A percentile compares a stretch with the other conserved stretches of the same genome.
Evolutionary conservation across 1,139 yeast genomes (phyloP).

Genomic region (Sugiyamaella paludigena): DNA sequence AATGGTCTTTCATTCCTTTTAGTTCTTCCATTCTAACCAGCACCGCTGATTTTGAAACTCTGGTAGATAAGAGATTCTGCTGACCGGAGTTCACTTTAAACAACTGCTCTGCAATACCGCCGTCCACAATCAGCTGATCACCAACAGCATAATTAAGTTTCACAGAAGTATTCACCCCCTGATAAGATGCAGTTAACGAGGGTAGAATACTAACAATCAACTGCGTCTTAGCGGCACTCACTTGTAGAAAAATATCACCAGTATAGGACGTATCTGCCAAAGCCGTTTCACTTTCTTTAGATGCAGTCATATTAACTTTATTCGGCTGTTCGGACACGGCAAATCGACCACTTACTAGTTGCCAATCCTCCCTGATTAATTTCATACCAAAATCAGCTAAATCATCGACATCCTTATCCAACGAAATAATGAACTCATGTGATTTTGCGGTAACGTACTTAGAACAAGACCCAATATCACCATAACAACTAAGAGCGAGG

Average conservation of each 20-base stretch:
- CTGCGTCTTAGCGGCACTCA: conserved; percentile 1
- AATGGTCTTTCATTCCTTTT: conserved; percentile 9
- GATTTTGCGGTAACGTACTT: conserved; percentile 9
- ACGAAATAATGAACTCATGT: conserved; percentile 7
- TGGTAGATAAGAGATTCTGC: conserved; percentile 1
- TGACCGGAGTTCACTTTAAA: conserved; percentile 5
- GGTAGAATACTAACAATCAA: conserved; percentile 4
- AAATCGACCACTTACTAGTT: background rate
- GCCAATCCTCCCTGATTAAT: conserved; percentile 3
- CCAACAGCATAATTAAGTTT: conserved; percentile 1
- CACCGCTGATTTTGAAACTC: background rate
- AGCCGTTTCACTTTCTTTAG: background rate
- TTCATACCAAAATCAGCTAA: conserved; percentile 1
- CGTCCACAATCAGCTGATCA: conserved; percentile 1
- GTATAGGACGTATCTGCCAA: background rate
- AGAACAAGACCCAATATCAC: conserved; percentile 6
- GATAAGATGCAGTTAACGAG: conserved; percentile 2
- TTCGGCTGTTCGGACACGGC: no score
- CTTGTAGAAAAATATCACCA: conserved; percentile 1
- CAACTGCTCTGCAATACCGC: conserved; percentile 6
- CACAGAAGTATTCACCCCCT: conserved; percentile 1
- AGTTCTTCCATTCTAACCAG: conserved; percentile 8
- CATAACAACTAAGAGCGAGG: conserved; percentile 5
- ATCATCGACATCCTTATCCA: conserved; percentile 4
- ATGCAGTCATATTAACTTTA: background rate